Percentiles rank a stretch among this genome's conserved stretches.
These are phyloP conservation scores for Umbelopsis vinacea DNA, from an alignment of 192 early-diverging fungal genomes.

Conservation along the genomic window DNA sequence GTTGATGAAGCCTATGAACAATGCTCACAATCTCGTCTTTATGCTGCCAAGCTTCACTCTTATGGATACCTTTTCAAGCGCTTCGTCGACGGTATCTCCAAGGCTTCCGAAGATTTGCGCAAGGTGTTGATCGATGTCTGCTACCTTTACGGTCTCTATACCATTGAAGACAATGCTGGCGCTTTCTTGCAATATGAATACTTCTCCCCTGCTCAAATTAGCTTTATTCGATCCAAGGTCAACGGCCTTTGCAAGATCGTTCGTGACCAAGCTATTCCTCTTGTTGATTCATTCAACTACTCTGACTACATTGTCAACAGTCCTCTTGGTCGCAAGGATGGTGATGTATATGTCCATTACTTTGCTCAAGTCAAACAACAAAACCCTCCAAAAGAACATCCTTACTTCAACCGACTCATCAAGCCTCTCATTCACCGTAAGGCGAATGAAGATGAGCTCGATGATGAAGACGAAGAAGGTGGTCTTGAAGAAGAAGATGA, in stretches of 20 bases:
- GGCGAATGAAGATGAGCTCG: constrained; percentile 51
- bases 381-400: constrained; percentile 69
- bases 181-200: constrained; percentile 88
- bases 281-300: constrained; percentile 89
- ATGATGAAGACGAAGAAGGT: constrained; percentile 38
- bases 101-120: constrained; percentile 64
- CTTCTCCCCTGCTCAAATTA: constrained; percentile 74
- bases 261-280: constrained; percentile 80
- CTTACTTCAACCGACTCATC: constrained; percentile 82
- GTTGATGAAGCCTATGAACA: constrained; percentile 86
- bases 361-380: constrained; percentile 81
- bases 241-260: constrained; percentile 67
- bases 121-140: constrained; percentile 73
- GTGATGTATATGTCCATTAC: constrained; percentile 86
- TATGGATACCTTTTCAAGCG: constrained; percentile 84
- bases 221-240: constrained; percentile 68
- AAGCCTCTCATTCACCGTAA: constrained; percentile 74
- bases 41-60: constrained; percentile 85
- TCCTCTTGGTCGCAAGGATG: constrained; percentile 85
- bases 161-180: constrained; percentile 79
- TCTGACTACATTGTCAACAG: constrained; percentile 90
- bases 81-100: constrained; percentile 76
- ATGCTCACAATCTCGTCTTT: constrained; percentile 84
- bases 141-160: constrained; percentile 81
- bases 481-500: constrained; percentile 71